Percentiles rank a stretch among this genome's conserved stretches.
These are phyloP conservation scores for Calonectria pauciramosa DNA, from an alignment of 2,329 filamentous ascomycete genomes.

Conservation along the genomic window DNA sequence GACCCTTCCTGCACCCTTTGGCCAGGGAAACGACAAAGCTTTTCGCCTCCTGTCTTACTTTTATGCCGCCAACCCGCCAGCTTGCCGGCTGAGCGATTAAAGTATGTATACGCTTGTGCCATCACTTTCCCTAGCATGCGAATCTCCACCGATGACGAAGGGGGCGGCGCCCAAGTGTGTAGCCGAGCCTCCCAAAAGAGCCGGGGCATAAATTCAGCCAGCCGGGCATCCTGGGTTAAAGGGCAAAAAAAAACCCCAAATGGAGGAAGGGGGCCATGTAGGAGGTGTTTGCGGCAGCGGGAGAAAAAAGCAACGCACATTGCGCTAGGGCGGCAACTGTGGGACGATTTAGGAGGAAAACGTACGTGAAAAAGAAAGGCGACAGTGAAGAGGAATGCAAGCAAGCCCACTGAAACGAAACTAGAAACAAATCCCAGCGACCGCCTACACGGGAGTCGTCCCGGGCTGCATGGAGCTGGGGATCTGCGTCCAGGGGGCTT, in stretches of 20 bases:
- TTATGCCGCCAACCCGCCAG: not conserved
- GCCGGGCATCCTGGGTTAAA: not conserved
- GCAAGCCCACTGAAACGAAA: slow-evolving; percentile 37
- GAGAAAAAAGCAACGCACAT: slow-evolving; percentile 38
- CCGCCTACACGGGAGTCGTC: not conserved
- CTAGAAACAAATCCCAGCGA: slow-evolving; percentile 30
- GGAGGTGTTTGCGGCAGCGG: slow-evolving; percentile 24
- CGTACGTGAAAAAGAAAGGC: slow-evolving; percentile 43
- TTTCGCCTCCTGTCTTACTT: not conserved
- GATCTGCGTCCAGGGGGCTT: slow-evolving; percentile 28
- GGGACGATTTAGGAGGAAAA: slow-evolving; percentile 41
- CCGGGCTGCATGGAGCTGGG: slow-evolving; percentile 17
- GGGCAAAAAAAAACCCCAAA: slow-evolving; percentile 6
- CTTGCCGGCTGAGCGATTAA: slow-evolving; percentile 30
- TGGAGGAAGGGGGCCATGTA: slow-evolving; percentile 17
- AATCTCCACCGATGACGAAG: slow-evolving; percentile 30
- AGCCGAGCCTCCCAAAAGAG: slow-evolving; percentile 22
- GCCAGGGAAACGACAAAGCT: not conserved
- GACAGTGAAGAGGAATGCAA: slow-evolving; percentile 24
- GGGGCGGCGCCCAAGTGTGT: slow-evolving; percentile 19
- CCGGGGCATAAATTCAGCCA: slow-evolving; percentile 5
- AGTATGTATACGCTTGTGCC: slow-evolving; percentile 10
- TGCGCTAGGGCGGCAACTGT: slow-evolving; percentile 35
- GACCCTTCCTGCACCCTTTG: slow-evolving; percentile 21
- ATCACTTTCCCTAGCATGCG: slow-evolving; percentile 16